Percentiles rank a stretch among this genome's conserved stretches.
phyloP scores from a whole-genome alignment of 1,284 basidiomycete genomes.

The Papiliotrema flavescens region DNA sequence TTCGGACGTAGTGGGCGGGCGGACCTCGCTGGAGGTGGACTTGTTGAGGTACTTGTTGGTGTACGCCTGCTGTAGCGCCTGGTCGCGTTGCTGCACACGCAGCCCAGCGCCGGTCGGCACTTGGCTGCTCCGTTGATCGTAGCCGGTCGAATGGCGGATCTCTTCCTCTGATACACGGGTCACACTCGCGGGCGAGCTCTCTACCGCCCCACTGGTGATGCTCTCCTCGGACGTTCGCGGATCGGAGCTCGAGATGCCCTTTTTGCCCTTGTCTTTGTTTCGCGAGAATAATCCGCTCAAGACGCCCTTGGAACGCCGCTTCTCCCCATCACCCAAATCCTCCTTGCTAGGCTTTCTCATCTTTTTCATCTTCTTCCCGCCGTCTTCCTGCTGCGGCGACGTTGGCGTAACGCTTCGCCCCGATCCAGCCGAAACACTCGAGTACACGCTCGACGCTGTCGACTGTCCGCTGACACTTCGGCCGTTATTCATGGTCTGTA shows the following conservation, averaged over 20 bases:
- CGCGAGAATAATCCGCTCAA: slow-evolving; percentile 68
- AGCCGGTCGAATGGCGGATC: slow-evolving; percentile 5
- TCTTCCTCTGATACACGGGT: slow-evolving; percentile 13
- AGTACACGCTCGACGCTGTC: slow-evolving; percentile 16
- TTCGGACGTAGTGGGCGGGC: slow-evolving; percentile 52
- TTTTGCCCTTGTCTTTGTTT: slow-evolving; percentile 66
- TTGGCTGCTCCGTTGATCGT: slow-evolving; percentile 45
- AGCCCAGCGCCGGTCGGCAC: slow-evolving; percentile 53
- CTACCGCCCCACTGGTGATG: slow-evolving; percentile 19
- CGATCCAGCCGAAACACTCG: slow-evolving; percentile 19
- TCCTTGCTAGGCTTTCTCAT: slow-evolving; percentile 22
- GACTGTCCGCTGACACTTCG: slow-evolving; percentile 35
- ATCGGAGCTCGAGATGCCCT: slow-evolving; percentile 51
- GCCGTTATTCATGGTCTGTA: slow-evolving; percentile 28
- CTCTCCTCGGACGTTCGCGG: slow-evolving; percentile 34
- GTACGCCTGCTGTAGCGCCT: slow-evolving; percentile 82
- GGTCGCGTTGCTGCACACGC: slow-evolving; percentile 76
- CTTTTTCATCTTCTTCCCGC: slow-evolving; percentile 28
- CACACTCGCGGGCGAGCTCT: slow-evolving; percentile 19
- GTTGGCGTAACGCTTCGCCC: slow-evolving; percentile 19
- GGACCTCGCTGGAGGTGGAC: slow-evolving; percentile 68
- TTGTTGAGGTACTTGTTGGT: slow-evolving; percentile 75
- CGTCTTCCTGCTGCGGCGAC: slow-evolving; percentile 17
- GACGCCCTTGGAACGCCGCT: slow-evolving; percentile 34
- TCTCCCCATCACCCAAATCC: slow-evolving; percentile 35